Evolutionary conservation across 2,329 filamentous ascomycete genomes (phyloP).

Genomic region (Cytospora paraplurivora): DNA sequence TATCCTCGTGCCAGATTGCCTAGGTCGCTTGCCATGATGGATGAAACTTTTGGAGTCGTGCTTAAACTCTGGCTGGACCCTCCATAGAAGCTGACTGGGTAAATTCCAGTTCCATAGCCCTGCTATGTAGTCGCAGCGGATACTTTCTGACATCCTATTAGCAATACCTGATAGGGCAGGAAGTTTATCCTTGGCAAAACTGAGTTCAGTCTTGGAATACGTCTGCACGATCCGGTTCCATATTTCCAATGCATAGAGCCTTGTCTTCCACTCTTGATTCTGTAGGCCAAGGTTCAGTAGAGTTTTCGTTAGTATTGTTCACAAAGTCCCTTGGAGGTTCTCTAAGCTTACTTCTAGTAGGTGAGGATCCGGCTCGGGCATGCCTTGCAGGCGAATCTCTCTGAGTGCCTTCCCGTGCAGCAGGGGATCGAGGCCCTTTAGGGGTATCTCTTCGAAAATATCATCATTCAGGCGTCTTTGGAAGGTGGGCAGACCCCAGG

Average conservation of each 20-base stretch:
- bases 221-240: slow-evolving; percentile 15
- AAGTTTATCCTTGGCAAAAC: slow-evolving; percentile 20
- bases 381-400: background rate
- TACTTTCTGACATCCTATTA: slow-evolving; percentile 8
- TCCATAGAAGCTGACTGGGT: slow-evolving; percentile 19
- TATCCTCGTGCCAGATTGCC: background rate
- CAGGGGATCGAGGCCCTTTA: slow-evolving; percentile 1
- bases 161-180: slow-evolving; percentile 26
- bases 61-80: background rate
- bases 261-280: too few species aligned
- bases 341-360: too few species aligned
- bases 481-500: background rate
- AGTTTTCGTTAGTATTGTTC: too few species aligned
- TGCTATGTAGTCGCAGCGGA: slow-evolving; percentile 15
- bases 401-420: background rate
- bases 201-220: slow-evolving; percentile 17
- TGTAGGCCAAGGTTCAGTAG: background rate
- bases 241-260: slow-evolving; percentile 1
- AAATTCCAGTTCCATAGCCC: slow-evolving; percentile 10
- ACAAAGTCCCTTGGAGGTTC: too few species aligned
- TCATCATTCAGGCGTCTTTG: background rate
- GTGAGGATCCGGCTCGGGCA: background rate
- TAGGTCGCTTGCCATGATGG: slow-evolving; percentile 4
- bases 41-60: background rate
- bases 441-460: background rate